phyloP scores from a whole-genome alignment of 129 eudicot genomes.

The Flaveria robusta region DNA sequence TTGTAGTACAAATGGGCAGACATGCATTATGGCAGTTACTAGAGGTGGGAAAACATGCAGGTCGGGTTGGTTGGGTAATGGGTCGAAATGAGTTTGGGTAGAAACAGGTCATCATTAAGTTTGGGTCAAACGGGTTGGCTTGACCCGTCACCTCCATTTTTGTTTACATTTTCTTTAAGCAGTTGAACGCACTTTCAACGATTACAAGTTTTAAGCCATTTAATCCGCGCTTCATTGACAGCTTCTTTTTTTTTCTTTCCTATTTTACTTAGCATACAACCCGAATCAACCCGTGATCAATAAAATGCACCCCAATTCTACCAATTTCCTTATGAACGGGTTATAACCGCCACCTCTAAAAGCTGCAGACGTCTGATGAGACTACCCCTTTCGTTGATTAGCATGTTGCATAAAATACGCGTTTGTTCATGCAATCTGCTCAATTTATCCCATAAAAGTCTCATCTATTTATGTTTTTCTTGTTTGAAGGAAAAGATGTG shows the following conservation, averaged over 20 bases:
- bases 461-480: neutral
- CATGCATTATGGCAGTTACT: neutral
- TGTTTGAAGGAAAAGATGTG: slow-evolving; percentile 12
- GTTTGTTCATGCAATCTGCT: neutral
- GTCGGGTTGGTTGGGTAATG: neutral
- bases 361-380: neutral
- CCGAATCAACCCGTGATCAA: neutral
- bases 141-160: neutral
- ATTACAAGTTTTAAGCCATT: neutral
- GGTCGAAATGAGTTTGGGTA: neutral
- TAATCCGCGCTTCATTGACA: neutral
- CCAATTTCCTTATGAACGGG: neutral
- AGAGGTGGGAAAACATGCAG: slow-evolving; percentile 12
- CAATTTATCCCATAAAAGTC: neutral
- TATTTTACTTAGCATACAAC: neutral
- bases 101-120: neutral
- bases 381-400: neutral
- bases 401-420: neutral
- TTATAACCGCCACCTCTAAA: neutral
- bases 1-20: neutral
- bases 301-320: neutral
- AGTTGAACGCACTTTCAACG: neutral
- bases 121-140: neutral
- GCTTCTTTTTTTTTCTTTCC: neutral
- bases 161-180: neutral